Conservation (phyloP, 2,329 filamentous ascomycete species). For the Talaromyces sp. region DNA sequence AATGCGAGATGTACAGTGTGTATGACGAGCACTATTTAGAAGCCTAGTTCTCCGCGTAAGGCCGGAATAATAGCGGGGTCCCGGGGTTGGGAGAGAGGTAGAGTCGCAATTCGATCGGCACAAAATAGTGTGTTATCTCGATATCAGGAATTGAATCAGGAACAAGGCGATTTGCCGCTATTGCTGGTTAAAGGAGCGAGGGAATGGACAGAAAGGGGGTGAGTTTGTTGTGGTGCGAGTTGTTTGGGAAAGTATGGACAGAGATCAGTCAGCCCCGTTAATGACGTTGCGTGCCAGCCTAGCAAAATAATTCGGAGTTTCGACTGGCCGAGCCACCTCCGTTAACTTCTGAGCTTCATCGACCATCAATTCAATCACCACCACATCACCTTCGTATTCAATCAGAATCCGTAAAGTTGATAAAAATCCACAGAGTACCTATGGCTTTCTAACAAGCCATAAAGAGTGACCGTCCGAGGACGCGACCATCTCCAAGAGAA, state of each 20-base stretch:
- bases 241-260: slow-evolving; percentile 5
- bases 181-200: too few relatives aligned
- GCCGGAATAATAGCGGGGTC: slow-evolving; percentile 14
- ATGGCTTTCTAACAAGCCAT: slow-evolving; percentile 1
- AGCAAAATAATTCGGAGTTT: slow-evolving; percentile 7
- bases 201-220: slow-evolving; percentile 11
- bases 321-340: neutral
- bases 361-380: neutral
- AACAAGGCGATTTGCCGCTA: neutral
- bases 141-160: neutral
- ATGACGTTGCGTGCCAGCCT: slow-evolving; percentile 12
- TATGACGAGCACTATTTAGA: neutral
- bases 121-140: neutral
- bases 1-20: neutral
- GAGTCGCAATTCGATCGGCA: neutral
- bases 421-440: neutral
- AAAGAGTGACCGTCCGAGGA: neutral
- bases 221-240: neutral
- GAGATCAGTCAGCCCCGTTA: neutral
- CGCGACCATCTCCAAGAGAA: neutral
- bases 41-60: slow-evolving; percentile 17
- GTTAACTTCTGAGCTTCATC: neutral
- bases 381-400: neutral
- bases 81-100: neutral
- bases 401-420: neutral